These are phyloP conservation scores for Mycena kentingensis DNA, from an alignment of 768 basidiomycete genomes.

Conservation along the genomic window DNA sequence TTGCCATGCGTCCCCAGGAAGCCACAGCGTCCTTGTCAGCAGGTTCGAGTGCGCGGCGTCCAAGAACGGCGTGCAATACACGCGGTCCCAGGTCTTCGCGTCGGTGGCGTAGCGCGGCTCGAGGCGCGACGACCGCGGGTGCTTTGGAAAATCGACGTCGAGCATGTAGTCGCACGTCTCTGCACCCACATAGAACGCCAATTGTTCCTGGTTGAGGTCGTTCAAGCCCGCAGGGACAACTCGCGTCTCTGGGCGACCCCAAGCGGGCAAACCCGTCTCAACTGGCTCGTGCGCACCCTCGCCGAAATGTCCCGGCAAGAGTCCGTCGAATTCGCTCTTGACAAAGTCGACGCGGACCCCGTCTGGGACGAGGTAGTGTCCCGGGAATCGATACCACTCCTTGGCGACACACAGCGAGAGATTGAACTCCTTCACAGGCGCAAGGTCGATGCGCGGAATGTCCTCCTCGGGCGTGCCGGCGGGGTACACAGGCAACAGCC, in stretches of 20 bases:
- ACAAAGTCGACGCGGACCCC: constrained; percentile 84
- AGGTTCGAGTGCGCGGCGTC: constrained; percentile 74
- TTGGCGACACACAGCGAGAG: constrained; percentile 85
- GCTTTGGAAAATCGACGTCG: constrained; percentile 83
- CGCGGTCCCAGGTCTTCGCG: constrained; percentile 72
- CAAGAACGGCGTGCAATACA: constrained; percentile 81
- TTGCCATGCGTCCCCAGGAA: constrained; percentile 74
- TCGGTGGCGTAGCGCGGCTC: constrained; percentile 85
- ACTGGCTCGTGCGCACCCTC: constrained; percentile 29
- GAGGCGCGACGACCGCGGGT: constrained; percentile 51
- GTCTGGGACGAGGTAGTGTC: constrained; percentile 85
- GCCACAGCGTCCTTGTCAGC: constrained; percentile 77
- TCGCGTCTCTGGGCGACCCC: constrained; percentile 56
- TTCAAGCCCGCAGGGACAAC: constrained; percentile 71
- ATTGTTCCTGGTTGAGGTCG: constrained; percentile 82
- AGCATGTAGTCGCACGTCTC: constrained; percentile 86
- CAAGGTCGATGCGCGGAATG: constrained; percentile 59
- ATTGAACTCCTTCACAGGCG: constrained; percentile 67
- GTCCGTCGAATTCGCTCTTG: constrained; percentile 88
- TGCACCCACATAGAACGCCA: constrained; percentile 72
- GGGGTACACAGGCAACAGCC: constrained; percentile 54
- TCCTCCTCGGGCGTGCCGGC: constrained; percentile 42
- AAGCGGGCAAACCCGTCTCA: constrained; percentile 18
- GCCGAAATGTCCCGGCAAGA: constrained; percentile 83
- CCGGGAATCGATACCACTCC: constrained; percentile 96